Conservation (phyloP, 257 asterid species). For the Solanum peruvianum region DNA sequence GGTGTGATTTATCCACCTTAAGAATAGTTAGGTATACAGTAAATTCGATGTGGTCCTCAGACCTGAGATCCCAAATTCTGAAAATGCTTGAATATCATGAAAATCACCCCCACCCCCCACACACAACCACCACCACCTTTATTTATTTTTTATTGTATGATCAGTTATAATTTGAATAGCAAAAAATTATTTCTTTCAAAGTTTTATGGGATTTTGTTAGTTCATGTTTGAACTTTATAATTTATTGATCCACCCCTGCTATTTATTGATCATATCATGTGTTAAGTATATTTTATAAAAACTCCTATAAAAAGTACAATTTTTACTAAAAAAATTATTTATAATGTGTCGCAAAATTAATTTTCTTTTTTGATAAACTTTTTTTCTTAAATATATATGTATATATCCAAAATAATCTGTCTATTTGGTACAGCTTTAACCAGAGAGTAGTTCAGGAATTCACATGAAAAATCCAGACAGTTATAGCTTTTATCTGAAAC, state of each 20-base stretch:
- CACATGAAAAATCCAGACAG: background rate
- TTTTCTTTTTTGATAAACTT: background rate
- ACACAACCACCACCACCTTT: background rate
- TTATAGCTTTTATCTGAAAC: background rate
- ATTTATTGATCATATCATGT: background rate
- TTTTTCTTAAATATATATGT: too few species aligned
- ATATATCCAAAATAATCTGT: background rate
- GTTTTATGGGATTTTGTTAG: too few species aligned
- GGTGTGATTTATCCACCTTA: background rate
- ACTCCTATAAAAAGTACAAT: background rate
- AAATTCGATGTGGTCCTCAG: background rate
- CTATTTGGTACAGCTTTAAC: background rate
- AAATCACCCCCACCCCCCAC: background rate
- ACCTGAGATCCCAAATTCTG: background rate
- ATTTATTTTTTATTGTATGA: too few species aligned
- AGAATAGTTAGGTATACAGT: background rate
- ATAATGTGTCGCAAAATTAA: background rate
- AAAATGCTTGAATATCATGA: background rate
- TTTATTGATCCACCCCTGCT: too few species aligned
- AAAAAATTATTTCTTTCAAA: too few species aligned
- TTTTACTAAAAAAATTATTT: background rate
- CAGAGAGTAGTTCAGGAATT: background rate
- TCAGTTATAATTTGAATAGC: too few species aligned
- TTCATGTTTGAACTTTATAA: too few species aligned
- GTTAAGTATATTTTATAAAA: background rate